Evolutionary conservation across 441 rosid species (phyloP).

Genomic region (Daphne laureola): DNA sequence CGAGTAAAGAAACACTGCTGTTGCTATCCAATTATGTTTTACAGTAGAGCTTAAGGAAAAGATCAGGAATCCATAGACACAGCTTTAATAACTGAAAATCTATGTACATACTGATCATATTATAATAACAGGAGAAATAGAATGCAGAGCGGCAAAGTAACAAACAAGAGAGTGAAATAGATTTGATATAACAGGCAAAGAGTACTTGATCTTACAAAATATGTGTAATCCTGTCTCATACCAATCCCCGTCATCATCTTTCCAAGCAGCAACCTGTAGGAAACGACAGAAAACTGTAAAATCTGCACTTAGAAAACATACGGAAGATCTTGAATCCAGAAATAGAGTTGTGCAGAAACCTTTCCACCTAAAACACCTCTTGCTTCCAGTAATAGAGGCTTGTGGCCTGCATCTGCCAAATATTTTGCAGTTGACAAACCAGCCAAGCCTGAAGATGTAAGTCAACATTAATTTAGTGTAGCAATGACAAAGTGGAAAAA

Average conservation of each 20-base stretch:
- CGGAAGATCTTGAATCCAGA: constrained; percentile 2
- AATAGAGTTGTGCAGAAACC: constrained; percentile 34
- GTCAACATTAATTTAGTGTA: not conserved
- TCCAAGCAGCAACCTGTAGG: constrained; percentile 87
- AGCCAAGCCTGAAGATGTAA: constrained; percentile 62
- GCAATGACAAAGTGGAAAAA: no score
- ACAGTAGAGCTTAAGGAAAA: no score
- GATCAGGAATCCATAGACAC: no score
- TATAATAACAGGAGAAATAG: not conserved
- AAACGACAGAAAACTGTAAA: constrained; percentile 13
- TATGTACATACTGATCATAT: not conserved
- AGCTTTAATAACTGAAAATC: no score
- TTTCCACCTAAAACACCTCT: constrained; percentile 97
- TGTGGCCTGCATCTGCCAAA: constrained; percentile 92
- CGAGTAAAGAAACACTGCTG: no score
- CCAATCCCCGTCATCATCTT: constrained; percentile 92
- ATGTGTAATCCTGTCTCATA: constrained; percentile 93
- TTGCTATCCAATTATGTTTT: no score
- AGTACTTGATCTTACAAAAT: constrained; percentile 60
- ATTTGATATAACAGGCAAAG: not conserved
- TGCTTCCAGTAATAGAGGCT: constrained; percentile 79
- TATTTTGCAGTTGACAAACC: constrained; percentile 93
- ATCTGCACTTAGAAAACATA: not conserved
- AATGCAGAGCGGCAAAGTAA: not conserved
- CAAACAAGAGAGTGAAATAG: not conserved